phyloP scores from a whole-genome alignment of 2,329 filamentous ascomycete genomes.

The Nigrospora oryzae region DNA sequence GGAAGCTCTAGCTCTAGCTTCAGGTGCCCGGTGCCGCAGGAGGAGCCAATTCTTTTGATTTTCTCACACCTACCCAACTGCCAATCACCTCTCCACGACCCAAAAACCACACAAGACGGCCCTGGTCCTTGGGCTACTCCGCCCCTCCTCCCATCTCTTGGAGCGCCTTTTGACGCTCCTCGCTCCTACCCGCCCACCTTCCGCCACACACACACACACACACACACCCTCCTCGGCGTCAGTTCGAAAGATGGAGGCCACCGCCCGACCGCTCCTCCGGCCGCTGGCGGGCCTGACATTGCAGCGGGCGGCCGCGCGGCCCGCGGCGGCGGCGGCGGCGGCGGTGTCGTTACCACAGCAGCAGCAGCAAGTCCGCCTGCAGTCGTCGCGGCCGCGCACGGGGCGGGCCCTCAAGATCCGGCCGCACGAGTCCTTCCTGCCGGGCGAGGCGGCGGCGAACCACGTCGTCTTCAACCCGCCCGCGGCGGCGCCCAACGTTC shows the following conservation, averaged over 20 bases:
- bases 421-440: constrained; percentile 52
- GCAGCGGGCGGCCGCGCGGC: constrained; percentile 2
- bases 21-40: too few relatives aligned
- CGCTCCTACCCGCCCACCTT: not conserved
- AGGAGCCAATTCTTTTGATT: too few relatives aligned
- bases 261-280: constrained; percentile 4
- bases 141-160: too few relatives aligned
- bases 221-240: constrained; percentile 4
- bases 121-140: too few relatives aligned
- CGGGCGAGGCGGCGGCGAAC: constrained; percentile 14
- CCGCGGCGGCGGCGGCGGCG: not conserved
- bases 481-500: constrained; percentile 44
- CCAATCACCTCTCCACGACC: too few relatives aligned
- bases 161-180: too few relatives aligned
- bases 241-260: constrained; percentile 2
- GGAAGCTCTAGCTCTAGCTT: too few relatives aligned
- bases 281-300: not conserved
- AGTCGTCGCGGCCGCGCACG: constrained; percentile 42
- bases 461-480: constrained; percentile 52
- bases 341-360: constrained; percentile 10
- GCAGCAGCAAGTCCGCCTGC: constrained; percentile 8
- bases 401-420: constrained; percentile 50
- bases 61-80: too few relatives aligned
- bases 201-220: not conserved
- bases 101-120: too few relatives aligned